phyloP scores from a whole-genome alignment of 805 yeast species.

The Cyberlindnera americana region DNA sequence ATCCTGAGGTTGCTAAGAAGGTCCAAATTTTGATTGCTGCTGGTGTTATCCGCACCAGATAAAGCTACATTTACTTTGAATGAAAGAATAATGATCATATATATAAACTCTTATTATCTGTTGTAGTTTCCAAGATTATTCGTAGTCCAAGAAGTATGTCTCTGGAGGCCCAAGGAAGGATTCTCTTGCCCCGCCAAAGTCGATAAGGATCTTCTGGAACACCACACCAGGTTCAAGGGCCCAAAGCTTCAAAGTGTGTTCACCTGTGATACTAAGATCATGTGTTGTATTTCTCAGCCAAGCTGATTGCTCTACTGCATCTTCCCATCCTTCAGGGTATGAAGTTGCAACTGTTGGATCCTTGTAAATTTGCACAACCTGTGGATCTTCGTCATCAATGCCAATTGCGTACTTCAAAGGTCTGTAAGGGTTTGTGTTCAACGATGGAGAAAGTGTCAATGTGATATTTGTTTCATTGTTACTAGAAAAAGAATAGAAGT shows the following conservation, averaged over 20 bases:
- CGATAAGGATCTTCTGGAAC: constrained; percentile 15
- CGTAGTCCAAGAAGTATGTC: constrained; percentile 7
- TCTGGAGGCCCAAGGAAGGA: constrained; percentile 16
- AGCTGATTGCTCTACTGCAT: constrained; percentile 14
- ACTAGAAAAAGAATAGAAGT: constrained; percentile 11
- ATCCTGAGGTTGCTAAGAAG: constrained; percentile 88
- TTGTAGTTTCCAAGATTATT: neutral
- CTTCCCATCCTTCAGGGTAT: constrained; percentile 15
- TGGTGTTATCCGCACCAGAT: constrained; percentile 89
- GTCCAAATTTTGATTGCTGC: constrained; percentile 89
- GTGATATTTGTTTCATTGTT: constrained; percentile 11
- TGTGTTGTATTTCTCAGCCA: constrained; percentile 15
- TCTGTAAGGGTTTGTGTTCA: constrained; percentile 12
- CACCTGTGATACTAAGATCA: constrained; percentile 7
- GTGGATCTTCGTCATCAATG: constrained; percentile 13
- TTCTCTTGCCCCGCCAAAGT: constrained; percentile 11
- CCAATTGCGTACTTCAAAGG: constrained; percentile 15
- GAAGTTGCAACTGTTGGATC: constrained; percentile 13
- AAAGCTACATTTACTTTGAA: constrained; percentile 20
- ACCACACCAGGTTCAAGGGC: constrained; percentile 15
- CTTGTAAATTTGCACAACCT: constrained; percentile 12
- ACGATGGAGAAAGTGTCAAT: constrained; percentile 11
- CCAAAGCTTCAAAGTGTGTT: constrained; percentile 12
- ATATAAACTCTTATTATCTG: neutral
- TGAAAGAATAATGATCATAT: neutral